Percentiles rank a stretch among this genome's conserved stretches.
Conservation (phyloP, 1,284 basidiomycete genomes). For the Tranzscheliella williamsii region DNA sequence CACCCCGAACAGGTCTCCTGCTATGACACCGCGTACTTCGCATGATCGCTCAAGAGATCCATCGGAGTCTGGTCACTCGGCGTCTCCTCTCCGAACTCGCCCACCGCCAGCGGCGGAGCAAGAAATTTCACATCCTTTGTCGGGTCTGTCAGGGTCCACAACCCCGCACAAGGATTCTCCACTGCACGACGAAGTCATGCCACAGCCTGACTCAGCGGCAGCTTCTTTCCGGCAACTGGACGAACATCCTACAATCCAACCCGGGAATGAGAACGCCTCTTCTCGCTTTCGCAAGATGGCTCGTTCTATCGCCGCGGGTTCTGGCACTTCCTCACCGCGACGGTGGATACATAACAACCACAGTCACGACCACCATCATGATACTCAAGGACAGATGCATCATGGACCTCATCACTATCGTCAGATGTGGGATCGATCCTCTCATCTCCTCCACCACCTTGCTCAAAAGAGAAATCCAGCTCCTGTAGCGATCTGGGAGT, state of each 20-base stretch:
- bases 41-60: constrained; percentile 12
- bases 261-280: constrained; percentile 23
- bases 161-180: constrained; percentile 32
- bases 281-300: constrained; percentile 34
- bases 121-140: too few relatives aligned
- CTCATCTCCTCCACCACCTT: constrained; percentile 22
- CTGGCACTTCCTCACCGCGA: constrained; percentile 26
- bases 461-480: constrained; percentile 30
- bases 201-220: constrained; percentile 1
- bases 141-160: constrained; percentile 13
- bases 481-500: constrained; percentile 54
- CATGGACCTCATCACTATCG: neutral
- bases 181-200: constrained; percentile 11
- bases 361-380: neutral
- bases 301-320: constrained; percentile 27
- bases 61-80: constrained; percentile 21
- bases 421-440: constrained; percentile 17
- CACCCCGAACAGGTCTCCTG: constrained; percentile 20
- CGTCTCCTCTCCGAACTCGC: too few relatives aligned
- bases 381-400: constrained; percentile 2
- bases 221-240: constrained; percentile 28
- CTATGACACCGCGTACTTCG: constrained; percentile 26
- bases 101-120: neutral
- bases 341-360: constrained; percentile 16
- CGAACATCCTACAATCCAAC: constrained; percentile 29